Conservation (phyloP, 2,329 filamentous ascomycete genomes). For the Colletotrichum liaoningense region DNA sequence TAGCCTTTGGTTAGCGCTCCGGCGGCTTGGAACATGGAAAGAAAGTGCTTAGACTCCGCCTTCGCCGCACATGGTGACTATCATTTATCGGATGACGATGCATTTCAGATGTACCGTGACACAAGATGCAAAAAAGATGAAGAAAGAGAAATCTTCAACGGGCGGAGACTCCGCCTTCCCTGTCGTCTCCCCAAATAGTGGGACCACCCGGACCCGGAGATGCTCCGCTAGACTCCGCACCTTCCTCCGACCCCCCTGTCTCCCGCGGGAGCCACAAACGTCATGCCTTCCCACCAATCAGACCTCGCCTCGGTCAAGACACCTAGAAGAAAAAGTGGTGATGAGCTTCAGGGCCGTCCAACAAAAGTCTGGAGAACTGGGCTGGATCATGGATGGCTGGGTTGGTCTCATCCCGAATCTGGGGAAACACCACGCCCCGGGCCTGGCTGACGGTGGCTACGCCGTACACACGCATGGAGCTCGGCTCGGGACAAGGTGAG, state of each 20-base stretch:
- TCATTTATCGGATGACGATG: neutral
- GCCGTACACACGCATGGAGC: neutral
- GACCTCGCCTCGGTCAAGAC: neutral
- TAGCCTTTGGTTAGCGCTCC: neutral
- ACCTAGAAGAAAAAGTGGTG: neutral
- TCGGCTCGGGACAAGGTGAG: neutral
- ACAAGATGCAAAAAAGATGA: neutral
- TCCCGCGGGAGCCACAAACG: neutral
- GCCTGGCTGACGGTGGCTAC: neutral
- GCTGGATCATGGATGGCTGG: neutral
- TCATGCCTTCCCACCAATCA: conserved; percentile 6
- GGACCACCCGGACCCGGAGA: conserved; percentile 3
- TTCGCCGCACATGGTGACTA: neutral
- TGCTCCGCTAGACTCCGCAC: conserved; percentile 36
- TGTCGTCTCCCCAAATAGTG: neutral
- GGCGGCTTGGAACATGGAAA: neutral
- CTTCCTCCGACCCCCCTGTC: conserved; percentile 8
- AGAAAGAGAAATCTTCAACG: neutral
- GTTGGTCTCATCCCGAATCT: conserved; percentile 18
- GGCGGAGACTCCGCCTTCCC: conserved; percentile 33
- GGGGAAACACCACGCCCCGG: neutral
- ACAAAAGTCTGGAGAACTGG: conserved; percentile 14
- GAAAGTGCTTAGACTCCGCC: neutral
- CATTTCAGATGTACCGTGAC: neutral
- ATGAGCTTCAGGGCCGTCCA: conserved; percentile 3